Base-by-base conservation (phyloP, 1,139 yeast genomes). In the Taphrina wiesneri region DNA sequence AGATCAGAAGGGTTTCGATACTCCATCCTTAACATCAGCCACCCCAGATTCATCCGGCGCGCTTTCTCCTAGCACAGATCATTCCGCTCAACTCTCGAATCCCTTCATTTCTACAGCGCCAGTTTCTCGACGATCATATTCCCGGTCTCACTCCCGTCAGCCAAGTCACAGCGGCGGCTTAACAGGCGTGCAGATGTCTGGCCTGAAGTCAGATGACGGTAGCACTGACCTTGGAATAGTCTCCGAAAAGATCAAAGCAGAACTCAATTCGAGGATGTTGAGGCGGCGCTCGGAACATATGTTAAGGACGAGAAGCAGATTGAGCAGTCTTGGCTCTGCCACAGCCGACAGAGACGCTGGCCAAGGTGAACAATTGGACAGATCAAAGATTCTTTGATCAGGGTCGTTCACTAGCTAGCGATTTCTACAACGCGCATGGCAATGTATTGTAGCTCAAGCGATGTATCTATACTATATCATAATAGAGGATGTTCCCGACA, bases 81-180 rank as follows among this genome's bases (percentile, higher is more conserved):
- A 32, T n/a, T 43, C 57, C 25, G 26, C 34, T 23, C 36, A 17
- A 36, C 36, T 49, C 32, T 41, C 56, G 39, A 49, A 60, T 28
- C 64, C 64, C 2, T 60, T 60, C 57, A 26, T 60, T 19, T 51
- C 64, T 9, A 60, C 57, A 15, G 64, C 57, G 7, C 64, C 64
- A 0, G 56, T 46, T 9, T 60, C 64, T 11, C 49, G 64, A 13
- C 26, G 64, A 4, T 60, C 64, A 6, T 39, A 47, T 26, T 59
- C 63, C 7, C 28, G 63, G 9, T 23, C 54, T 15, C 64, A 60
- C 43, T 60, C 64, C 7, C 64, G 57, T n/a, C 56, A 39, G 15
- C 51, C 46, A 3, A 49, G 57, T 25, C 30, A 49, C 30, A 60
- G 39, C 17, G 39, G 36, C 25, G 64, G 64, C 15, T 21, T 60